Base-by-base conservation (phyloP, 2,329 filamentous ascomycete genomes). In the Fusarium verrucosum region DNA sequence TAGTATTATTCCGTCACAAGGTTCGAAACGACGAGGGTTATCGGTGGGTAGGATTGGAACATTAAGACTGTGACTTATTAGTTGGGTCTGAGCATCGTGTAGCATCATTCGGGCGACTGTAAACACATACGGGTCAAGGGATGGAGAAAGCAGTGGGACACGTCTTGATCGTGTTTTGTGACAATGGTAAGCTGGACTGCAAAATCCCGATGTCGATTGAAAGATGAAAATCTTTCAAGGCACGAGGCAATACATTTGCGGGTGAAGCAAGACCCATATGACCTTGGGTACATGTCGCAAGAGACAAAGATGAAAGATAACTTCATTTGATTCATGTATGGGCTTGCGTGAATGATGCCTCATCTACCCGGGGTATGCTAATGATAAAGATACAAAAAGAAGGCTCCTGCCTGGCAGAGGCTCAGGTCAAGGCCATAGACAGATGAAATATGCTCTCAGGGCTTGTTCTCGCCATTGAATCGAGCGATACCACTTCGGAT, bases 401-500 rank as follows among this genome's bases (percentile, higher is more conserved):
- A 55, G 14, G 19, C 33, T 4, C 23, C 16, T 28, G 49, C 36
- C 50, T 50, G 26, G 43, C 19, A n/a, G 20, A 41, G 16, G 35
- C 32, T 38, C 30, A 50, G 28, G 38, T 32, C 45, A 41, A 40
- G 41, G 36, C 20, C 25, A 52, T 22, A 22, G 37, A 43, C 20
- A 51, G 28, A 30, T 7, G 35, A 33, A 40, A 32, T n/a, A 19
- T 42, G 10, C 28, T 32, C 46, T 66, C 30, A 66, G 9, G 58
- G 46, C 51, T 72, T 72, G 28, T 69, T 57, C 65, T 74, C 73
- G 44, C 75, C 70, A 20, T 67, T 64, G 43, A 77, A 76, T 50
- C 77, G 77, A 35, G 78, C 76, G 41, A 85, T 79, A 28, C 82
- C 76, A 26, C 69, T 76, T 74, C 79, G 78, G 70, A 85, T 85